Evolutionary conservation across 257 asterid species (phyloP), one percentile per base, ranked within the genome.

Genomic region (Petunia secreta): DNA sequence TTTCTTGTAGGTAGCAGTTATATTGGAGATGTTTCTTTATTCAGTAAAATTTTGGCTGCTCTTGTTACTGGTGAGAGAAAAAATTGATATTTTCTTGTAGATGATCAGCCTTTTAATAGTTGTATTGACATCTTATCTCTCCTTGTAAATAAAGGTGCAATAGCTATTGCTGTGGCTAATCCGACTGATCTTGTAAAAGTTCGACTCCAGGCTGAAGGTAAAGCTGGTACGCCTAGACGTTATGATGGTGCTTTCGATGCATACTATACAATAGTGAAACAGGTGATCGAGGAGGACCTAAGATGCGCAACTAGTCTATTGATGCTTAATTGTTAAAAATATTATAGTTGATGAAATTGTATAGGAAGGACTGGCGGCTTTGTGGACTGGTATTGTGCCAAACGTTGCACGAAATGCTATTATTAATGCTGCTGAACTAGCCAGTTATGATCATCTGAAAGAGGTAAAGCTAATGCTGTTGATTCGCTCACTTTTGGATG

Each of bases 171-270:
- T n/a, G 96, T 94, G 85, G 98, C 98, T 71, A 94, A 93, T 91
- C 98, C 98, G 50, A 94, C 98, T 63, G 98, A 94, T 89, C 97
- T 94, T 57, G 98, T 94, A 80, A 92, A 94, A 88, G 91, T 92
- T 87, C 93, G 98, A 75, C 98, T 94, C 84, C 98, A 94, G 87
- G 92, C 97, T 73, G 98, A 94, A 87, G 96, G 97, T 41, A 94
- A 91, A 88, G 80, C 86, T 80, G 97, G 97, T 83, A 89, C 75
- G 48, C 87, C 88, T 39, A 91, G 90, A 87, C 96, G 96, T 44
- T 94, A 94, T 86, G 75, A 81, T 63, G 97, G 98, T 84, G 96
- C 98, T 87, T 79, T 92, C 87, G 82, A 91, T 90, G 98, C 98
- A 54, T 94, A 94, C 82, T 88, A 81, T 87, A 87, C 92, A 80